Conservation (phyloP, 2,329 filamentous ascomycete species). For the Aspergillus fructus region DNA sequence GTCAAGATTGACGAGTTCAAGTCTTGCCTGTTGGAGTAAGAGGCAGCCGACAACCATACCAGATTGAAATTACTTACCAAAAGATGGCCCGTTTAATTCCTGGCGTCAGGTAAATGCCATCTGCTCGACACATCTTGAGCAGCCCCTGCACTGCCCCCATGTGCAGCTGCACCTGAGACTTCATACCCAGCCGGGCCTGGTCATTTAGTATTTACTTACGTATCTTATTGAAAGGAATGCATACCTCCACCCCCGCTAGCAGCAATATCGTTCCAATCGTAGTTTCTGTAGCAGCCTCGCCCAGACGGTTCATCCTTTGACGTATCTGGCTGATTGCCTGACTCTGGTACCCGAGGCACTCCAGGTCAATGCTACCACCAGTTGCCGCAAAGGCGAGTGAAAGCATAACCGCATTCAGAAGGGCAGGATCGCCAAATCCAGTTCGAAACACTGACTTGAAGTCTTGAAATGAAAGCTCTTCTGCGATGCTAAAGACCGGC, state of each 20-base stretch:
- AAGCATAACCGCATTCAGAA: conserved; percentile 5
- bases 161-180: conserved; percentile 1
- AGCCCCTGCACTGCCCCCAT: conserved; percentile 6
- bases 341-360: conserved; percentile 3
- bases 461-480: conserved; percentile 7
- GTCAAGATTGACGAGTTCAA: conserved; percentile 1
- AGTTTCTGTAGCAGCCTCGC: conserved; percentile 1
- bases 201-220: not conserved
- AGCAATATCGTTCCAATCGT: conserved; percentile 5
- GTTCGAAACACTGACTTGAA: conserved; percentile 2
- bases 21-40: conserved; percentile 1
- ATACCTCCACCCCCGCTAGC: not conserved
- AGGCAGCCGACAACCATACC: not conserved
- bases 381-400: not conserved
- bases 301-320: not conserved
- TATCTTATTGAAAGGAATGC: not conserved
- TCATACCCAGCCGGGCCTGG: conserved; percentile 1
- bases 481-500: conserved; percentile 7
- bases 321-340: conserved; percentile 7
- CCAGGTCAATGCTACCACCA: not conserved
- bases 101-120: conserved; percentile 1
- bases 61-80: not conserved
- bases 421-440: conserved; percentile 4
- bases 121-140: not conserved
- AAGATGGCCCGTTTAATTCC: conserved; percentile 7